Base-by-base conservation (phyloP, 345 rosid genomes). In the Erysimum cheiranthoides region DNA sequence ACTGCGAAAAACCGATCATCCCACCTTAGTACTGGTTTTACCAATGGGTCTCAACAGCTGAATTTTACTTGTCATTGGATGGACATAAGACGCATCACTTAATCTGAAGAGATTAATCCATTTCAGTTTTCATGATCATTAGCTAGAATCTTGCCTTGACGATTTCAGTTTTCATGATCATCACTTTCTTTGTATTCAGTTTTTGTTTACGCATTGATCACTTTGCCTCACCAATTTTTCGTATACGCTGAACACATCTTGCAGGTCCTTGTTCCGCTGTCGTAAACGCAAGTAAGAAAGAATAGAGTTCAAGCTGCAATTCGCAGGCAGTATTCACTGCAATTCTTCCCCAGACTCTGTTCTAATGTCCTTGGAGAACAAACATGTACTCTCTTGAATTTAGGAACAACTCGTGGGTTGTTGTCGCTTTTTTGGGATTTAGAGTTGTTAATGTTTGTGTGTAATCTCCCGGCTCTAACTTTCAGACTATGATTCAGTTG, bases 301-400 rank as follows among this genome's bases (percentile, higher is more conserved):
- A 34, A 31, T 63, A 75, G 74, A 6, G 28, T 28, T 77, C 4
- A 28, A 51, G 74, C 59, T 66, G 72, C 56, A 25, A 34, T 61
- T 52, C 32, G 13, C 4, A 16, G 54, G 27, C 43, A 70, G 75
- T 36, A 56, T 77, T 5, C 28, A 3, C 60, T 25, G 71, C 66
- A 34, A 45, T 62, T 61, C 52, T 61, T 64, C 65, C 46, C 61
- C 54, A 38, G 46, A 18, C 61, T 42, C 63, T 56, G 66, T 36
- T 76, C 67, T 31, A 28, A 63, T 76, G 30, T 56, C 66, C 8
- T 30, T 63, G 28, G 52, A 61, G 66, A 34, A 30, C 38, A 53
- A 61, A 25, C 65, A 12, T 69, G 58, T 52, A 69, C 79, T 69
- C 74, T 50, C 31, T 14, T 6, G 12, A 50, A 61, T 27, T 42